Percentiles rank a stretch among this genome's conserved stretches.
Evolutionary conservation across 352 stramenopile genomes (phyloP).

Genomic region (Phytophthora palmivora): DNA sequence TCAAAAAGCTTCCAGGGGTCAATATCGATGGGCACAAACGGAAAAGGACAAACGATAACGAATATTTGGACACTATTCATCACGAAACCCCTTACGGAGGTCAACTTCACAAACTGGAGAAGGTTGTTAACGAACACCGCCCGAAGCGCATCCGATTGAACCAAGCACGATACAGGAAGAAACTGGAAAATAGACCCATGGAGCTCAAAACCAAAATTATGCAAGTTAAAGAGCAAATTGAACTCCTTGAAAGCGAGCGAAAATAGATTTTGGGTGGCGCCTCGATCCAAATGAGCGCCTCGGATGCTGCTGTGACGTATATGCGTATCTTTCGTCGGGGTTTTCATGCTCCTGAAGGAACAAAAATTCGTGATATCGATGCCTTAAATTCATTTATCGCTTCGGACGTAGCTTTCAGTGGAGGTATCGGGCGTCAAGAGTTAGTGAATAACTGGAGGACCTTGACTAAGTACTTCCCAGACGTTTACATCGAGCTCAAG

Average conservation of each 20-base stretch:
- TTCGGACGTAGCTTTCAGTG: slow-evolving; percentile 1
- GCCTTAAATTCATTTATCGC: neutral
- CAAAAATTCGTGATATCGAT: neutral
- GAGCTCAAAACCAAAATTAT: neutral
- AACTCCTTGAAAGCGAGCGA: neutral
- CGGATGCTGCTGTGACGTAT: neutral
- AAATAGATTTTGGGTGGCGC: neutral
- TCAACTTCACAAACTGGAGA: neutral
- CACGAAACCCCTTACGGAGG: too few species aligned
- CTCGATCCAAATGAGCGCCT: neutral
- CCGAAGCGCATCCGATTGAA: neutral
- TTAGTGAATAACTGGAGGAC: neutral
- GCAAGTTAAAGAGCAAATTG: neutral
- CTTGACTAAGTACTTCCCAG: slow-evolving; percentile 2
- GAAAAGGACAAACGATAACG: too few species aligned
- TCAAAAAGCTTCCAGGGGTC: too few species aligned
- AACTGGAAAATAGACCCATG: neutral
- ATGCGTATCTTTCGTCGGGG: neutral
- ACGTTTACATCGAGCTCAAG: neutral
- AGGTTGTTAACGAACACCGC: neutral
- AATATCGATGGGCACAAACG: too few species aligned
- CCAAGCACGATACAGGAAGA: neutral
- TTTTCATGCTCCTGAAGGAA: neutral
- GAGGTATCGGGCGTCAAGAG: neutral
- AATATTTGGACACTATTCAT: too few species aligned